Evolutionary conservation across 2,329 filamentous ascomycete species (phyloP).

Genomic region (Drechmeria coniospora): DNA sequence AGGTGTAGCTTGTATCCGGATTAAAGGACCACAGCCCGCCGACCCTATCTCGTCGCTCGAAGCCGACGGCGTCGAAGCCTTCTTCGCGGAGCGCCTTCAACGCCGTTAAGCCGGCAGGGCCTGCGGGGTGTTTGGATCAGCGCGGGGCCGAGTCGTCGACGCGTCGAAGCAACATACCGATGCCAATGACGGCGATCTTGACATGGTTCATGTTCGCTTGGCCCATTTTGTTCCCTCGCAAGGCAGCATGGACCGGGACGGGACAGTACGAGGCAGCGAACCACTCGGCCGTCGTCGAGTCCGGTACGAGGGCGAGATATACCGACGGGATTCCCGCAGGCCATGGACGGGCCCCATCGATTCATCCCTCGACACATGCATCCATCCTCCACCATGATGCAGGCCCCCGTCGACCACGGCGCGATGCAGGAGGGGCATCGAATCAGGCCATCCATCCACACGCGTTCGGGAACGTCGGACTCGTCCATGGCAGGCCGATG

Average conservation of each 20-base stretch:
- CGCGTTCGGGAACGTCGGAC: too few relatives aligned
- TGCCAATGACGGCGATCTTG: conserved; percentile 12
- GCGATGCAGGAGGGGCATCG: too few relatives aligned
- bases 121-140: neutral
- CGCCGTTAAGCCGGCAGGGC: conserved; percentile 3
- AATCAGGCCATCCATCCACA: too few relatives aligned
- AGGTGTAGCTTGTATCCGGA: conserved; percentile 1
- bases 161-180: conserved; percentile 8
- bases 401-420: too few relatives aligned
- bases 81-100: conserved; percentile 26
- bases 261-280: neutral
- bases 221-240: too few relatives aligned
- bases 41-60: conserved; percentile 23
- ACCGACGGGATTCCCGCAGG: too few relatives aligned
- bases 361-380: too few relatives aligned
- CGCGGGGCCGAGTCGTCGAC: neutral
- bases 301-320: too few relatives aligned
- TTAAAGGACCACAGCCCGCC: conserved; percentile 23
- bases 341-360: too few relatives aligned
- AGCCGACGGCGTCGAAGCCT: conserved; percentile 26
- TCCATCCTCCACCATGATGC: too few relatives aligned
- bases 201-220: conserved; percentile 1
- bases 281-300: too few relatives aligned
- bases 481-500: too few relatives aligned
- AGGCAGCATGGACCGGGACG: neutral